phyloP scores from a whole-genome alignment of 1,284 basidiomycete species.

The Sanghuangporus weigelae region DNA sequence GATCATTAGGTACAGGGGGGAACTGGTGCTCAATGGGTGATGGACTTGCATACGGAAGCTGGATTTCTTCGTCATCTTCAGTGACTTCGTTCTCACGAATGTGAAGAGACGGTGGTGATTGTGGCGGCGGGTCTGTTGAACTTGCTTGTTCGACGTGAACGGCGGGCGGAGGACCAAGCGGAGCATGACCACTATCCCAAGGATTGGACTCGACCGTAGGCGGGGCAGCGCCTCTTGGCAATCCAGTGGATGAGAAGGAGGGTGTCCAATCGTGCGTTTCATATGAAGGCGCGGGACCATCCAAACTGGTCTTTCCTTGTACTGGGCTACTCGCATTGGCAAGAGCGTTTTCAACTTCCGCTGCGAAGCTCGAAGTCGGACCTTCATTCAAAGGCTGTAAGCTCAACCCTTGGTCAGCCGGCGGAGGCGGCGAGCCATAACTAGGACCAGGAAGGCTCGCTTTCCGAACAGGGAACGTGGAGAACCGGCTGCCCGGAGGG shows the following conservation, averaged over 20 bases:
- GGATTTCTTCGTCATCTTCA: conserved; percentile 8
- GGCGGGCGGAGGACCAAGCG: background rate
- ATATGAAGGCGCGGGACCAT: conserved; percentile 13
- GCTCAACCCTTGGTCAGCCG: background rate
- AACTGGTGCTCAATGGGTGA: background rate
- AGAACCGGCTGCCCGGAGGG: conserved; percentile 16
- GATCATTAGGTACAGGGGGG: background rate
- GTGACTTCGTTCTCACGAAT: background rate
- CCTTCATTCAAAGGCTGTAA: conserved; percentile 8
- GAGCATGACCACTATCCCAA: conserved; percentile 2
- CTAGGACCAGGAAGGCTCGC: background rate
- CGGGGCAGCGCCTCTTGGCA: conserved; percentile 16
- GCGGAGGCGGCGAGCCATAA: background rate
- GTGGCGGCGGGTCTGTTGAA: background rate
- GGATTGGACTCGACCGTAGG: conserved; percentile 11
- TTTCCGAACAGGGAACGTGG: conserved; percentile 19
- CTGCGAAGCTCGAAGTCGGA: conserved; percentile 13
- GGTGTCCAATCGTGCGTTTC: background rate
- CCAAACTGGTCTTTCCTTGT: background rate
- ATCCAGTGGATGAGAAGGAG: background rate
- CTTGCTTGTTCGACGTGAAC: background rate
- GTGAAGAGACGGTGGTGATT: background rate
- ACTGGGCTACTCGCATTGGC: background rate
- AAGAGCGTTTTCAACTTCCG: conserved; percentile 19
- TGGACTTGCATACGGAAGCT: conserved; percentile 16